These are phyloP conservation scores for Gossypium davidsonii DNA, from an alignment of 441 rosid species.

Conservation along the genomic window DNA sequence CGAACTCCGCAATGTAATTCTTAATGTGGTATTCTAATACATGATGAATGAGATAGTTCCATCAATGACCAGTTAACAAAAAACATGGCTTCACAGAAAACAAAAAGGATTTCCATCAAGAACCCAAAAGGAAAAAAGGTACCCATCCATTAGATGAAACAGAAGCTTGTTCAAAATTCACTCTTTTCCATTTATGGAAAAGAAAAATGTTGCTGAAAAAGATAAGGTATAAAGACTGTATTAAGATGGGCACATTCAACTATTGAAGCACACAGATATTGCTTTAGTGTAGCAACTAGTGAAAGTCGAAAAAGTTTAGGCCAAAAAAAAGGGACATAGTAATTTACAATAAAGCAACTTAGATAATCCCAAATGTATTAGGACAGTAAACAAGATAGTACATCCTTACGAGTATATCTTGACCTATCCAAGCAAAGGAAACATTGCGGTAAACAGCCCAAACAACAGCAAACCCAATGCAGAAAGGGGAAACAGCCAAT, in stretches of 20 bases:
- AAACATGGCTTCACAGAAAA: not conserved
- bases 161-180: not conserved
- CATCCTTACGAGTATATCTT: conserved; percentile 82
- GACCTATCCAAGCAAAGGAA: conserved; percentile 90
- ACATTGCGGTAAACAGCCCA: conserved; percentile 31
- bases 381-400: not conserved
- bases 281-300: not conserved
- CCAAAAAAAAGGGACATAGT: not conserved
- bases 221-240: not conserved
- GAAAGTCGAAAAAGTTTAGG: not conserved
- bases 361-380: not conserved
- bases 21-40: not conserved
- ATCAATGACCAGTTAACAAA: not conserved
- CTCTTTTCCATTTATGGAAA: not conserved
- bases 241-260: not conserved
- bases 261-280: not conserved
- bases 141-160: not conserved
- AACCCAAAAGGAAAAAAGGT: not conserved
- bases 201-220: not conserved
- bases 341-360: not conserved
- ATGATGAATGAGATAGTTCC: not conserved
- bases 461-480: conserved; percentile 49
- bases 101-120: not conserved
- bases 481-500: conserved; percentile 65
- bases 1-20: conserved; percentile 1